Base-by-base conservation (phyloP, 345 rosid genomes). In the Bretschneidera sinensis region DNA sequence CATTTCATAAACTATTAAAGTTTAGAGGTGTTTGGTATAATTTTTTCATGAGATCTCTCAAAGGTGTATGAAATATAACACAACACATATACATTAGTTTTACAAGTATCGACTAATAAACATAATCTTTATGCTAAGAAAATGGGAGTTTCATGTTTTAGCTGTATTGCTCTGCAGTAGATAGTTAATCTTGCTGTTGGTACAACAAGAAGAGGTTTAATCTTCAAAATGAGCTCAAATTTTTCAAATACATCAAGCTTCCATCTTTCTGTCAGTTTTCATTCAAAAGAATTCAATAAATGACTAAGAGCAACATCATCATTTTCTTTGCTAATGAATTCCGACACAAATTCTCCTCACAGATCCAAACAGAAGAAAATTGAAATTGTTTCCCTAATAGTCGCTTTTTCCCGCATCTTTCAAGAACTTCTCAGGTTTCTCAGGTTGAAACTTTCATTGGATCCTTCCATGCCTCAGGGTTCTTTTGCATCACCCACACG, bases 331-430 rank as follows among this genome's bases (percentile, higher is more conserved):
- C 66, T 9, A 74, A 28, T 48, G 28, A 50, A 70, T 43, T n/a
- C 78, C 66, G 4, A 51, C 23, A 21, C 65, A 70, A 1, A 66
- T 66, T 25, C 74, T 74, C 54, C 74, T 65, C 15, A 71, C 59
- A 0, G 69, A 65, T 21, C 70, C 70, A 47, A 68, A 68, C 0
- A 64, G 77, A 31, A 73, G 53, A 54, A 9, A 64, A 11, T 39
- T 49, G 31, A 63, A 63, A 55, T 51, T 50, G 6, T 62, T 34
- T 21, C 67, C 59, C 0, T 0, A 5, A 19, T 48, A 60, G 7
- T 55, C 65, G n/a, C 56, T 51, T 39, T 43, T 65, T 22, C 22
- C 17, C 19, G 71, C 24, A 31, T 48, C 70, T 7, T 64, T 66
- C 13, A 48, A 25, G 57, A 71, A 64, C 21, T 58, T 54, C 17